Percentiles rank a stretch among this genome's conserved stretches.
Conservation (phyloP, 2,329 filamentous ascomycete genomes). For the Alternaria arborescens region DNA sequence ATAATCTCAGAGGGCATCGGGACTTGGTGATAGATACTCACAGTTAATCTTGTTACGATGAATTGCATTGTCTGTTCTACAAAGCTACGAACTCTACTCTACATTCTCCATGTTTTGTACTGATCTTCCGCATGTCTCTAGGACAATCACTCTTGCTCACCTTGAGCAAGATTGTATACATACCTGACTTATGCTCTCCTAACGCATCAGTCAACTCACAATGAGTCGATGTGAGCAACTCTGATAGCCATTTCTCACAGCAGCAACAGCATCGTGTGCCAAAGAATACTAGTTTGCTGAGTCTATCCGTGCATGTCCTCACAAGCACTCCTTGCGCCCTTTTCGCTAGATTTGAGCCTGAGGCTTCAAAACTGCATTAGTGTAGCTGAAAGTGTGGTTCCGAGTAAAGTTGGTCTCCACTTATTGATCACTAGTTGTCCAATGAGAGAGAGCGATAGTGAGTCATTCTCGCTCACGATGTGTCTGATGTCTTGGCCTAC, state of each 20-base stretch:
- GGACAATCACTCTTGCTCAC: conserved; percentile 8
- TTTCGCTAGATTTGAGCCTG: not conserved
- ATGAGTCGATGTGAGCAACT: conserved; percentile 12
- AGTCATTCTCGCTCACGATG: conserved; percentile 30
- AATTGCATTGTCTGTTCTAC: conserved; percentile 11
- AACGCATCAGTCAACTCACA: conserved; percentile 8
- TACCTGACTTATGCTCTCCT: not conserved
- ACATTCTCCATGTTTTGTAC: not conserved
- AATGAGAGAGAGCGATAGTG: conserved; percentile 18
- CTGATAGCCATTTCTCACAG: not conserved
- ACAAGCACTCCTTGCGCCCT: not conserved
- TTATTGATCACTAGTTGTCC: not conserved
- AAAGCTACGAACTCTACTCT: conserved; percentile 3
- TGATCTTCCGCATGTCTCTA: not conserved
- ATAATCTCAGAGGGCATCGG: conserved; percentile 31
- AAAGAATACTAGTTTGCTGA: not conserved
- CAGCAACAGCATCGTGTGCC: not conserved
- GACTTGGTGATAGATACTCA: conserved; percentile 16
- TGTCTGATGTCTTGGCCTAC: conserved; percentile 7
- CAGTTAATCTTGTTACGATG: conserved; percentile 14
- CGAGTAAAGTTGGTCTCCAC: not conserved
- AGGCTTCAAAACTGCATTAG: conserved; percentile 1
- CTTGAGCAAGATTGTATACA: not conserved
- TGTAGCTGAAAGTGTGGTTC: not conserved
- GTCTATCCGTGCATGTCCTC: not conserved